Percentiles rank a stretch among this genome's conserved stretches.
These are phyloP conservation scores for Yueomyces sp. DNA, from an alignment of 1,139 yeast genomes.

Conservation along the genomic window DNA sequence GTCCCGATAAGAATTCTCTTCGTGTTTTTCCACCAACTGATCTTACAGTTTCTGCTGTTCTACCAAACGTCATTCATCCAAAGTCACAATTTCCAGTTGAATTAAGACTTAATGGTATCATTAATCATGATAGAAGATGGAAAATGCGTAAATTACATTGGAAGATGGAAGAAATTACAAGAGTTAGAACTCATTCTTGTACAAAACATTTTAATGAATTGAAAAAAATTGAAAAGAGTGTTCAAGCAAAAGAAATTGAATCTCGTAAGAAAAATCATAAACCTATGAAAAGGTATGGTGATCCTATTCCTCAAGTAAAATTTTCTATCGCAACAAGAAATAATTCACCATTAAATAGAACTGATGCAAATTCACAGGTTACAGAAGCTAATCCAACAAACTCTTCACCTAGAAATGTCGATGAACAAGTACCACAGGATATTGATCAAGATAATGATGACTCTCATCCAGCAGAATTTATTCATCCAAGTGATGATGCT, in stretches of 20 bases:
- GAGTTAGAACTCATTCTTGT: slow-evolving; percentile 49
- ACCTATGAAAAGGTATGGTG: slow-evolving; percentile 26
- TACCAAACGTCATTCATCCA: slow-evolving; percentile 86
- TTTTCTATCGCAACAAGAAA: slow-evolving; percentile 19
- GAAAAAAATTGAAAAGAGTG: slow-evolving; percentile 33
- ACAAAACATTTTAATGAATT: slow-evolving; percentile 39
- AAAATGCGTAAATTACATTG: slow-evolving; percentile 80
- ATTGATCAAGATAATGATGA: slow-evolving; percentile 12
- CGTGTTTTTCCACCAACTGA: slow-evolving; percentile 95
- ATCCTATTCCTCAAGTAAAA: slow-evolving; percentile 28
- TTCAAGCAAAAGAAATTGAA: slow-evolving; percentile 24
- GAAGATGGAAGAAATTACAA: slow-evolving; percentile 77
- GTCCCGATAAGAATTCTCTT: slow-evolving; percentile 75
- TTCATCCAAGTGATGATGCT: slow-evolving; percentile 31
- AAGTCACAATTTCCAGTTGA: slow-evolving; percentile 77
- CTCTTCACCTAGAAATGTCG: neutral
- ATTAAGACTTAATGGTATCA: slow-evolving; percentile 64
- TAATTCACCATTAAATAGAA: slow-evolving; percentile 10
- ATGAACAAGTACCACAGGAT: slow-evolving; percentile 5
- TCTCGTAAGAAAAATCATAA: slow-evolving; percentile 15
- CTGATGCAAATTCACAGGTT: neutral
- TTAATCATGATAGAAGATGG: slow-evolving; percentile 58
- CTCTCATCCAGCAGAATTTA: slow-evolving; percentile 11
- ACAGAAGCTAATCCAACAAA: slow-evolving; percentile 1
- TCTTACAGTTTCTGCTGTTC: slow-evolving; percentile 69